A percentile compares a stretch with the other conserved stretches of the same genome.
These are phyloP conservation scores for Spinacia oleracea DNA, from an alignment of 179 eudicot species.

Conservation along the genomic window DNA sequence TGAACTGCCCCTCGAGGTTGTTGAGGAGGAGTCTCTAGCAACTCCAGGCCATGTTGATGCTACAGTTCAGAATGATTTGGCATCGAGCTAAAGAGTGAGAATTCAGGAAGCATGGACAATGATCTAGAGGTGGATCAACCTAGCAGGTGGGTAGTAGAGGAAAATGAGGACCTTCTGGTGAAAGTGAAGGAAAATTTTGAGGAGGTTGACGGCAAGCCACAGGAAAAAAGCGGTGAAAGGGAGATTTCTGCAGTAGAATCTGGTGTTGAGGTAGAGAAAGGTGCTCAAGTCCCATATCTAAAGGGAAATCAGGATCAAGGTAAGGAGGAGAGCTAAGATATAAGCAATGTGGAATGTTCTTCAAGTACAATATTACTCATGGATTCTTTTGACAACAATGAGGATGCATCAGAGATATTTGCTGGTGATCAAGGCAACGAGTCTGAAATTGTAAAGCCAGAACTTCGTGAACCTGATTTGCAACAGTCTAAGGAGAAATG, in stretches of 20 bases:
- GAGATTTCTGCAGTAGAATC: background rate
- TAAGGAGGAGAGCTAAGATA: background rate
- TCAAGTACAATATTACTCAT: background rate
- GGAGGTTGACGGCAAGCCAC: background rate
- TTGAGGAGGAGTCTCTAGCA: slow-evolving; percentile 12
- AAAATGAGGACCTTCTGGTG: background rate
- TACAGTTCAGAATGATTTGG: background rate
- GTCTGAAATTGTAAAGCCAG: background rate
- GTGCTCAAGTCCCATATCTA: background rate
- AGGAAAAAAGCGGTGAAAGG: background rate
- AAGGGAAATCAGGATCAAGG: background rate
- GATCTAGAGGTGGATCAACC: background rate
- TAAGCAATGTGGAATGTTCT: no score
- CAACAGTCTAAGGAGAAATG: background rate
- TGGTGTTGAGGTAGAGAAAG: background rate
- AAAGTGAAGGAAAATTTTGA: slow-evolving; percentile 8
- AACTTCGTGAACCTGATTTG: background rate
- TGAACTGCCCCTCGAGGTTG: slow-evolving; percentile 9
- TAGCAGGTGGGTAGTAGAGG: background rate
- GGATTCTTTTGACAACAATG: background rate
- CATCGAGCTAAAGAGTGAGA: background rate
- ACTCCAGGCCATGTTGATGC: no score
- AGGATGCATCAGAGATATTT: background rate
- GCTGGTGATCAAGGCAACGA: background rate
- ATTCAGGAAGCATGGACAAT: background rate